Percentiles rank a stretch among this genome's conserved stretches.
Evolutionary conservation across 2,329 filamentous ascomycete species (phyloP).

Genomic region (Tolypocladium endophyticum): DNA sequence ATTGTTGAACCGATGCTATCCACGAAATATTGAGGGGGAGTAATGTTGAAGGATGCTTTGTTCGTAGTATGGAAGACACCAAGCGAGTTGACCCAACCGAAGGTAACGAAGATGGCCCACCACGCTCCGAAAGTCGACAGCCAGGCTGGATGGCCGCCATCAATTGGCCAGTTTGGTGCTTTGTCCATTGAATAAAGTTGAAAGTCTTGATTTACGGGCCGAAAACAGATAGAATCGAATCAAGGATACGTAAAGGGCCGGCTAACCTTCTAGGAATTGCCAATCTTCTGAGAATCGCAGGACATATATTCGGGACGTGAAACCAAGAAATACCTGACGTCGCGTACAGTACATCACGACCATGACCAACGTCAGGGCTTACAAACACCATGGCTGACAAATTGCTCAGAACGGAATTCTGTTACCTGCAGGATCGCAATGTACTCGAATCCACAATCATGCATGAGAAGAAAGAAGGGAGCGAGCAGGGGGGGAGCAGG

Average conservation of each 20-base stretch:
- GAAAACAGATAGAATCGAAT: neutral
- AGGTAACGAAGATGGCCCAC: neutral
- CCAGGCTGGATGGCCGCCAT: neutral
- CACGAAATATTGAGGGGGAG: neutral
- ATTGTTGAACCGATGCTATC: neutral
- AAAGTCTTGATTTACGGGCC: neutral
- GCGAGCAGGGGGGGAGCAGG: too few relatives aligned
- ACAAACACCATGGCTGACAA: neutral
- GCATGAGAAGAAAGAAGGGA: too few relatives aligned
- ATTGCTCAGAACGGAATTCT: neutral
- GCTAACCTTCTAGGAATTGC: too few relatives aligned
- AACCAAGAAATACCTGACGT: neutral
- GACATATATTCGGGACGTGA: neutral
- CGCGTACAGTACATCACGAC: neutral
- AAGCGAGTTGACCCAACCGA: neutral
- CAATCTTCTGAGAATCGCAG: neutral
- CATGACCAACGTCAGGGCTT: neutral
- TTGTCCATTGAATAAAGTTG: neutral
- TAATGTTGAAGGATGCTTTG: neutral
- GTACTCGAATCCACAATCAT: too few relatives aligned
- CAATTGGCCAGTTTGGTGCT: neutral
- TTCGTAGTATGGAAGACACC: neutral
- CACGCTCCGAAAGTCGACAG: neutral
- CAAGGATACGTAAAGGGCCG: neutral
- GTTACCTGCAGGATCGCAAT: neutral